Evolutionary conservation across 1,284 basidiomycete species (phyloP), one percentile per base, ranked within the genome.

Genomic region (Ceratobasidium papillatum): DNA sequence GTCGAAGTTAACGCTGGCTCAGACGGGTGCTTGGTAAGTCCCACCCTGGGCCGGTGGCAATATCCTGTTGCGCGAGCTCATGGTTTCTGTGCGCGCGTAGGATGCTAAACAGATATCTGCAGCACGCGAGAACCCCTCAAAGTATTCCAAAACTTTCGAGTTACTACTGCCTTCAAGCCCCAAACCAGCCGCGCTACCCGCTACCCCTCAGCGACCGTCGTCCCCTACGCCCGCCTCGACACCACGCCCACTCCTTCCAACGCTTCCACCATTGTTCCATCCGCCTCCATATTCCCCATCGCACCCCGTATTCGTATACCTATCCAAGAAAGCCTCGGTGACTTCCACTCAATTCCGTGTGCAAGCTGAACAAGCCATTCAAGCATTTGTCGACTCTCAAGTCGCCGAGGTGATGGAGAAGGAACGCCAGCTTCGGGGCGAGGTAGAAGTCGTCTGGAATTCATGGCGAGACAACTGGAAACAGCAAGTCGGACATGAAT

Each of bases 281-380:
- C 91, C 91, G 25, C 87, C 90, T 19, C 92, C 92, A 11, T 93
- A 92, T 81, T 88, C 90, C 0, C 89, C 92, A 14, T 89, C 89
- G 27, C 91, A 94, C 78, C 87, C 89, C 8, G 87, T 90, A 54
- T 94, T 93, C 79, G 77, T 84, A 43, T 87, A 90, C 79, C 84
- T 94, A 41, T 86, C 90, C 38, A 84, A 86, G 38, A 79, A 89
- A 69, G 92, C 91, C 27, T 80, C 82, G 22, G 82, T 84, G 45
- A 83, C 87, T 78, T 91, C 91, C 0, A 82, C 88, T 47, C 83
- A 81, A 61, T 81, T 89, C 65, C 87, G 91, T 73, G 81, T 84
- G 34, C 81, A 83, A 41, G 88, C 89, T 12, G 91, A 93, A 80
- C 85, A 86, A 54, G 84, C 89, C 74, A 84, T 93, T 75, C 81